Conservation (phyloP, 768 basidiomycete genomes). For the Boletus coccyginus region DNA sequence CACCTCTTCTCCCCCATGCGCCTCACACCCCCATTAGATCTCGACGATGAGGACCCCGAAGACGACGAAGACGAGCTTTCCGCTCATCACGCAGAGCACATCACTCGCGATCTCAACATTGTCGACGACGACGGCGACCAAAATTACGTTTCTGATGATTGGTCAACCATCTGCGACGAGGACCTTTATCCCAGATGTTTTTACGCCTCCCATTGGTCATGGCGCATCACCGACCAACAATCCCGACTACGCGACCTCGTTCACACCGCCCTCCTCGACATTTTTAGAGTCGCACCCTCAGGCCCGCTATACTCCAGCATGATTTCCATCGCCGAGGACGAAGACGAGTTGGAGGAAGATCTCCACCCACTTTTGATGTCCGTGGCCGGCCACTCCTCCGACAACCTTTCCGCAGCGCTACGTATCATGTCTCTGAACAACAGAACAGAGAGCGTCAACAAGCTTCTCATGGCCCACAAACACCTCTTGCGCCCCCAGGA, state of each 20-base stretch:
- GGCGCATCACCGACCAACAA: slow-evolving; percentile 39
- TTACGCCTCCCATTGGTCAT: slow-evolving; percentile 54
- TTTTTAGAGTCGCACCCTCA: slow-evolving; percentile 55
- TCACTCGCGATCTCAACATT: slow-evolving; percentile 7
- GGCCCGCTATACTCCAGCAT: slow-evolving; percentile 45
- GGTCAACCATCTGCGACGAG: slow-evolving; percentile 19
- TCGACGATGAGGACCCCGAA: slow-evolving; percentile 17
- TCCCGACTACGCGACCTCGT: slow-evolving; percentile 42
- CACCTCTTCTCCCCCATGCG: not conserved
- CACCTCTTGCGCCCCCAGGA: slow-evolving; percentile 66
- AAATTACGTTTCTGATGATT: slow-evolving; percentile 22
- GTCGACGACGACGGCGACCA: slow-evolving; percentile 35
- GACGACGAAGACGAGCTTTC: slow-evolving; percentile 30
- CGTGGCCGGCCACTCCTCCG: slow-evolving; percentile 47
- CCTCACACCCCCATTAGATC: not conserved
- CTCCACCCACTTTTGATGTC: slow-evolving; percentile 35
- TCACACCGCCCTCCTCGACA: slow-evolving; percentile 39
- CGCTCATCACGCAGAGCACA: not conserved
- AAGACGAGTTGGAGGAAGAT: slow-evolving; percentile 31
- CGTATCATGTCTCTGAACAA: slow-evolving; percentile 44
- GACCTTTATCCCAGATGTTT: slow-evolving; percentile 30
- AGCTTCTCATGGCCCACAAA: slow-evolving; percentile 44
- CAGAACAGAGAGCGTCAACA: slow-evolving; percentile 34
- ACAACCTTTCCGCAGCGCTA: slow-evolving; percentile 54
- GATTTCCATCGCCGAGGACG: slow-evolving; percentile 35